These are phyloP conservation scores for Trichosporon sp. DNA, from an alignment of 1,284 basidiomycete species.

Conservation along the genomic window DNA sequence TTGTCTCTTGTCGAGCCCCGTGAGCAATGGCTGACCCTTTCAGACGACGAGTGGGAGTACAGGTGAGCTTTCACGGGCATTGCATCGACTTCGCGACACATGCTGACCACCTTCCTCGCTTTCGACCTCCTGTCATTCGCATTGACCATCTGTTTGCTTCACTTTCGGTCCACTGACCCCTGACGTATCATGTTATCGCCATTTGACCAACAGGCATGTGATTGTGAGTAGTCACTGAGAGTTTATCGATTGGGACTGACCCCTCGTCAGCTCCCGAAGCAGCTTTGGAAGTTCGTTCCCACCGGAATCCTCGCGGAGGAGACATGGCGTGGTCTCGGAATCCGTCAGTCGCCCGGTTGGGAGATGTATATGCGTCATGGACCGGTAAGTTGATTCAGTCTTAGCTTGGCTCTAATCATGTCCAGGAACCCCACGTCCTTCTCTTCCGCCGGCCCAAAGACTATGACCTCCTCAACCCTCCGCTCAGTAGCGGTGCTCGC, in stretches of 20 bases:
- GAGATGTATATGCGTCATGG: conserved; percentile 51
- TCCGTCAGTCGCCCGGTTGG: conserved; percentile 49
- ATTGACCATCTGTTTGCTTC: neutral
- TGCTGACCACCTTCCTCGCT: neutral
- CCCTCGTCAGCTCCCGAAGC: conserved; percentile 42
- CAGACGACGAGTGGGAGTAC: conserved; percentile 48
- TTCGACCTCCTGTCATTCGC: neutral
- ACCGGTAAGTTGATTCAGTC: conserved; percentile 31
- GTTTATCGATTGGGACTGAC: neutral
- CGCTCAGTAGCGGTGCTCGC: conserved; percentile 18
- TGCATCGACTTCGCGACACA: neutral
- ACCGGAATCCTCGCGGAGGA: conserved; percentile 45
- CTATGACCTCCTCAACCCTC: conserved; percentile 38
- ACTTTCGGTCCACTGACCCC: neutral
- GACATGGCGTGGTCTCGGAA: conserved; percentile 47
- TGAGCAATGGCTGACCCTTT: neutral
- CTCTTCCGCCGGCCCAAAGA: conserved; percentile 45
- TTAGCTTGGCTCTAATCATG: neutral
- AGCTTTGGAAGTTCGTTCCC: conserved; percentile 44
- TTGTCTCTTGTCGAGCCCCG: neutral
- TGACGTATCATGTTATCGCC: neutral
- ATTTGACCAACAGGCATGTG: conserved; percentile 39
- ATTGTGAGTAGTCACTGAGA: conserved; percentile 33
- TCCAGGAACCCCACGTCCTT: conserved; percentile 46
- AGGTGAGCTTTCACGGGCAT: conserved; percentile 25